phyloP scores from a whole-genome alignment of 2,329 filamentous ascomycete species.

The Colletotrichum spinosum region DNA sequence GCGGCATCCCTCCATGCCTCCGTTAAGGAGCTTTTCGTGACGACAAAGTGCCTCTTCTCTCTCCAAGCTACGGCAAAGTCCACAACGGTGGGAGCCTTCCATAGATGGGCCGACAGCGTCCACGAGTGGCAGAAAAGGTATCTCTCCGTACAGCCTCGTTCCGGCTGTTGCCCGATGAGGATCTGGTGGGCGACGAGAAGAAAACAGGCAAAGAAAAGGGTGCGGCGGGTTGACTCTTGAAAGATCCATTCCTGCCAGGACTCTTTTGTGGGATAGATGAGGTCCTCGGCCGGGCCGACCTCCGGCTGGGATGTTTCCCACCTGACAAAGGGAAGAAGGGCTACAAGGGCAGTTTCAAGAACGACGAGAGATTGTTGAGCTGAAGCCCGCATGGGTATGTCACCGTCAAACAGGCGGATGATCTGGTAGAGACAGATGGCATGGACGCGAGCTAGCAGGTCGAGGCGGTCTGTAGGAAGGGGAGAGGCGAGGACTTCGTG shows the following conservation, averaged over 20 bases:
- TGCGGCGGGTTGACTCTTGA: slow-evolving; percentile 65
- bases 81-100: slow-evolving; percentile 49
- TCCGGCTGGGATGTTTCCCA: slow-evolving; percentile 43
- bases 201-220: slow-evolving; percentile 60
- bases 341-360: slow-evolving; percentile 48
- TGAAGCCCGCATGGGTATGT: slow-evolving; percentile 47
- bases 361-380: slow-evolving; percentile 45
- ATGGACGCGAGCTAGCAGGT: slow-evolving; percentile 52
- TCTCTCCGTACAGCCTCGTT: slow-evolving; percentile 44
- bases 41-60: slow-evolving; percentile 49
- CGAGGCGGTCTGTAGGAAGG: slow-evolving; percentile 43
- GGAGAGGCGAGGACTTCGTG: slow-evolving; percentile 55
- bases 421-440: slow-evolving; percentile 59
- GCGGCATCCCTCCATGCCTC: slow-evolving; percentile 47
- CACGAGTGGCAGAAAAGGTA: slow-evolving; percentile 49
- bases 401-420: slow-evolving; percentile 58
- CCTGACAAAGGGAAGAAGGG: slow-evolving; percentile 47
- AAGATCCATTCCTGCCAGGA: slow-evolving; percentile 66
- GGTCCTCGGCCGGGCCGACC: slow-evolving; percentile 42
- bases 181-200: slow-evolving; percentile 53
- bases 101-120: slow-evolving; percentile 53
- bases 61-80: slow-evolving; percentile 53
- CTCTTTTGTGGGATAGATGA: slow-evolving; percentile 52
- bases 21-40: slow-evolving; percentile 45
- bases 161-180: slow-evolving; percentile 43